These are phyloP conservation scores for Colletotrichum agaves DNA, from an alignment of 2,329 filamentous ascomycete genomes.

Conservation along the genomic window DNA sequence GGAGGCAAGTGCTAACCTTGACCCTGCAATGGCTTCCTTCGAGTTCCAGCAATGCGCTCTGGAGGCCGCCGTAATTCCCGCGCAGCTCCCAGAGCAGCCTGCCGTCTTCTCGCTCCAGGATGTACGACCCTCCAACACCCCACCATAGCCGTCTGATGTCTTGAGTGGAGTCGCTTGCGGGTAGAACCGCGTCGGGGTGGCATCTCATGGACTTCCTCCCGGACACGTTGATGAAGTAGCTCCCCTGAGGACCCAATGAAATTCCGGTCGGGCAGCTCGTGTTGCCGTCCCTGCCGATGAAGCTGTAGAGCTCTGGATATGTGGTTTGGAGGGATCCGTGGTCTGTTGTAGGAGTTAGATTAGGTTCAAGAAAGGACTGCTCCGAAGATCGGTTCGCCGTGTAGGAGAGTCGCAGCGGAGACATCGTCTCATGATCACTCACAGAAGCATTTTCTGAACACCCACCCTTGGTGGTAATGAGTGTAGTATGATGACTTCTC, in stretches of 20 bases:
- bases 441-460: slow-evolving; percentile 18
- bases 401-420: not conserved
- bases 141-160: slow-evolving; percentile 10
- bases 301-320: slow-evolving; percentile 8
- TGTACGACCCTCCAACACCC: slow-evolving; percentile 1
- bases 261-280: slow-evolving; percentile 5
- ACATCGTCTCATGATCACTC: not conserved
- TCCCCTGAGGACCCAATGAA: slow-evolving; percentile 6
- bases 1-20: not conserved
- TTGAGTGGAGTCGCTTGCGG: not conserved
- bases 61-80: slow-evolving; percentile 1
- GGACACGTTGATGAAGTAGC: slow-evolving; percentile 15
- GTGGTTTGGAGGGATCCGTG: slow-evolving; percentile 11
- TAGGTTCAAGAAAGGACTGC: not conserved
- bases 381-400: not conserved
- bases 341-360: not conserved
- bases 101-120: slow-evolving; percentile 8
- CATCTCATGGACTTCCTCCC: slow-evolving; percentile 8
- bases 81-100: slow-evolving; percentile 5
- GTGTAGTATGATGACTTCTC: slow-evolving; percentile 13
- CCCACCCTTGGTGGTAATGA: slow-evolving; percentile 13
- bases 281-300: slow-evolving; percentile 7
- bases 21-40: not conserved
- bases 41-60: not conserved
- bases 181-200: slow-evolving; percentile 8